Evolutionary conservation across 352 stramenopile genomes (phyloP).

Genomic region (Pythium coloratum): DNA sequence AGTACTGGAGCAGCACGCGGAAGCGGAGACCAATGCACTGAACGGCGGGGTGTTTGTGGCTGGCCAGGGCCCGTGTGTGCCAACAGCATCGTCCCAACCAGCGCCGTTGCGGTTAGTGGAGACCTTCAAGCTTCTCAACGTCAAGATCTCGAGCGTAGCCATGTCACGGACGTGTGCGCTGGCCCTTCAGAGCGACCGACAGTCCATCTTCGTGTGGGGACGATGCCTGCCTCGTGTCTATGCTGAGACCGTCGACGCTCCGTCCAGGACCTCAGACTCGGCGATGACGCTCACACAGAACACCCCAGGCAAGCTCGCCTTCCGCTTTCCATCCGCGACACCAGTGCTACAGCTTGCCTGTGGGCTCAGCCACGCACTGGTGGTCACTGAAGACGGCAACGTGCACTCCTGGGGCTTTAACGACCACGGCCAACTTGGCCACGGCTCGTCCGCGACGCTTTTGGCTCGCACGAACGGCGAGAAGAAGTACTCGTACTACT

Average conservation of each 20-base stretch:
- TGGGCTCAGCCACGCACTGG: conserved; percentile 56
- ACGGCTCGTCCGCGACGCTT: conserved; percentile 51
- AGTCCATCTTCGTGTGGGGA: conserved; percentile 57
- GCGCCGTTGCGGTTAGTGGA: conserved; percentile 42
- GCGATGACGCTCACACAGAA: conserved; percentile 15
- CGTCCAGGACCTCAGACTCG: conserved; percentile 13
- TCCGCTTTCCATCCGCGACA: conserved; percentile 28
- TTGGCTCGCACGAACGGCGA: conserved; percentile 39
- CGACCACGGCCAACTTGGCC: conserved; percentile 73
- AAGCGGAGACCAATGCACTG: conserved; percentile 45
- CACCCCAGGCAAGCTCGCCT: conserved; percentile 31
- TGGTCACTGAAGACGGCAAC: conserved; percentile 52
- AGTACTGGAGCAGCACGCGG: conserved; percentile 52
- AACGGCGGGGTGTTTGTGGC: conserved; percentile 61
- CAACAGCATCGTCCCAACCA: neutral
- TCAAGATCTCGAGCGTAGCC: conserved; percentile 33
- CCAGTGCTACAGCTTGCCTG: conserved; percentile 40
- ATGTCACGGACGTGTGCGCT: conserved; percentile 52
- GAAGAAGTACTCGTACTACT: conserved; percentile 43
- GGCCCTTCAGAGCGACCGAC: conserved; percentile 39
- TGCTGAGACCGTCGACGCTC: conserved; percentile 10
- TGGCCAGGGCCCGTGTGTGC: conserved; percentile 47
- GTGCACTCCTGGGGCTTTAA: conserved; percentile 80
- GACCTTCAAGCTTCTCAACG: conserved; percentile 44
- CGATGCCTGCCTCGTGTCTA: conserved; percentile 50